Evolutionary conservation across 2,329 filamentous ascomycete species (phyloP), one percentile per base, ranked within the genome.

Genomic region (Lasiodiplodia citricola): DNA sequence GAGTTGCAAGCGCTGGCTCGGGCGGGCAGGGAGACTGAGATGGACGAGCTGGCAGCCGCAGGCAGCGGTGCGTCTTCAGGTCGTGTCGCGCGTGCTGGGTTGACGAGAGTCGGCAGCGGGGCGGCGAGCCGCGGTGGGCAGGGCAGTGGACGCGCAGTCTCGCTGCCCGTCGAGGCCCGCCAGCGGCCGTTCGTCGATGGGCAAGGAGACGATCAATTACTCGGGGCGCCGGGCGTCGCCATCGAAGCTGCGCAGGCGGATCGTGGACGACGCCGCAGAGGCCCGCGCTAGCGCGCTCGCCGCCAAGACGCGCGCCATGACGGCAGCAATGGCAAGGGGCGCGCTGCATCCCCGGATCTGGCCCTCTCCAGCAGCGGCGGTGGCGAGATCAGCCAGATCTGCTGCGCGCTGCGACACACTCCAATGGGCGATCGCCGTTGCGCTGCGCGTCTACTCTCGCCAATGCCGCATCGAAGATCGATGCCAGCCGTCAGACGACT

Each of bases 341-440:
- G 23, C 50, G 50, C 23, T 25, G 50, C 50, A 52, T 54, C 51
- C 51, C 51, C 51, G 25, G 51, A 54, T 56, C 54, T 56, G 28
- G 55, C 55, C 55, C 31, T 23, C 52, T 23, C 52, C 10, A 10
- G 7, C 54, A 5, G 55, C 55, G 11, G n/a, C 37, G 23, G 37
- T 60, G 57, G 57, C 57, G 57, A 60, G 57, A 60, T 60, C 57
- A 47, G 58, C 58, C 44, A 50, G 58, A 63, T 51, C 58, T 51
- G 58, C 58, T 54, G 51, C 51, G 16, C 2, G 51, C 23, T 51
- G 58, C 58, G 23, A 23, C 51, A 11, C 2, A 21, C 23, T 14
- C 44, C 44, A 35, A 23, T 51, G 41, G 58, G 23, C 41, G 58
- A 35, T 51, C 44, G 23, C 41, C 58, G 58, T 63, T 51, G 58